Evolutionary conservation across 345 rosid genomes (phyloP).

Genomic region (Acer campestre): DNA sequence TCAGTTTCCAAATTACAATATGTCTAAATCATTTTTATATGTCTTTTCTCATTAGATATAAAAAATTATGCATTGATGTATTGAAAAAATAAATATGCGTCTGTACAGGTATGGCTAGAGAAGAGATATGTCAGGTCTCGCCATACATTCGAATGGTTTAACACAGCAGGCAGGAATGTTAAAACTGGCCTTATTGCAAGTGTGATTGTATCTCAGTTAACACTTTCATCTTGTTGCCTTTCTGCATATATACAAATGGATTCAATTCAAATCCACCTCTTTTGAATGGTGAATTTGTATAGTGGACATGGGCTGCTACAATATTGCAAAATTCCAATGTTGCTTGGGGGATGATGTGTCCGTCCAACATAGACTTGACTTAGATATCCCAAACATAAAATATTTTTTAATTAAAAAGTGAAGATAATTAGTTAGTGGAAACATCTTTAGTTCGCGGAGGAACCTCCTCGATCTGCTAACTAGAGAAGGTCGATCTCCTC

Average conservation of each 20-base stretch:
- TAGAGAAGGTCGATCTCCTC: no score
- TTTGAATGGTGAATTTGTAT: not conserved
- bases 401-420: no score
- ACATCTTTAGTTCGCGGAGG: no score
- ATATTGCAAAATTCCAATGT: slow-evolving; percentile 96
- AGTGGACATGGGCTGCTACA: slow-evolving; percentile 99
- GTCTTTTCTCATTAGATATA: no score
- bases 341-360: no score
- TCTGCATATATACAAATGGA: not conserved
- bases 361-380: no score
- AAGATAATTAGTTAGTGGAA: no score
- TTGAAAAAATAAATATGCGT: no score
- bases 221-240: not conserved
- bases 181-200: slow-evolving; percentile 95
- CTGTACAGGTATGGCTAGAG: slow-evolving; percentile 78
- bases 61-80: not conserved
- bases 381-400: no score
- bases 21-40: no score
- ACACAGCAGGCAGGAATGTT: slow-evolving; percentile 95
- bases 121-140: slow-evolving; percentile 80
- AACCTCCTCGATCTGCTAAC: no score
- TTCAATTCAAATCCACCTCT: not conserved
- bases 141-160: slow-evolving; percentile 97
- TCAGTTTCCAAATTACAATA: no score
- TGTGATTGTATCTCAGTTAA: slow-evolving; percentile 89